Evolutionary conservation across 805 yeast species (phyloP), one percentile per base, ranked within the genome.

Genomic region (Candida wancherniae): DNA sequence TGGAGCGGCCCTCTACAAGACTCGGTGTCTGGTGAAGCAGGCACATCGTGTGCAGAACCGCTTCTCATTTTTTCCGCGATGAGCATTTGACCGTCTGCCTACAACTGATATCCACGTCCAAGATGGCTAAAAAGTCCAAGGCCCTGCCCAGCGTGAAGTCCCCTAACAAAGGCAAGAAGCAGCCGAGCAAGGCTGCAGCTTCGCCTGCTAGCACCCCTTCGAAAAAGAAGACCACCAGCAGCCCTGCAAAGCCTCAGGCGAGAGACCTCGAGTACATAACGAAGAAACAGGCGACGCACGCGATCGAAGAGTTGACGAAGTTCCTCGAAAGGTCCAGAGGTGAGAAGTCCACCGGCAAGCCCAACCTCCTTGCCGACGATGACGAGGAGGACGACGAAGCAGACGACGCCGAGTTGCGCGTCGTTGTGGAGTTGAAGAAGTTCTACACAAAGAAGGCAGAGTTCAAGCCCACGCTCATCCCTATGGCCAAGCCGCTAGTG

Each of bases 361-460:
- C 62, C 16, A 62, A 74, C 39, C 68, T 85, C 40, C 78, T 80
- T 40, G 62, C 57, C 28, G 68, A 58, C 28, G 58, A 55, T 9
- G 48, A 34, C 12, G 63, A 57, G 29, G 58, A 55, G 10, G 48
- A 34, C 12, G 63, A 57, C 28, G 55, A 50, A 5, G 85, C 77
- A 25, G 78, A 71, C 15, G 77, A 69, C 8, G 72, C 67, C 25
- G 71, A 71, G 25, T 54, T 85, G 29, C 78, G 67, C 48, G 59
- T 87, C 34, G 78, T 77, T 37, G 63, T 83, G 23, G 75, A 80
- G 19, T 72, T 80, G 48, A 80, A 78, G 49, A 75, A 78, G 48
- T 80, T 72, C 42, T 75, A 77, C 54, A 61, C 81, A 6, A 64
- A 73, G 23, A 76, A 80, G 55, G 69, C 69, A 21, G 67, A 72